Evolutionary conservation across 495 filamentous ascomycete genomes (phyloP), one percentile per base, ranked within the genome.

Genomic region (Talaromyces thailandensis): DNA sequence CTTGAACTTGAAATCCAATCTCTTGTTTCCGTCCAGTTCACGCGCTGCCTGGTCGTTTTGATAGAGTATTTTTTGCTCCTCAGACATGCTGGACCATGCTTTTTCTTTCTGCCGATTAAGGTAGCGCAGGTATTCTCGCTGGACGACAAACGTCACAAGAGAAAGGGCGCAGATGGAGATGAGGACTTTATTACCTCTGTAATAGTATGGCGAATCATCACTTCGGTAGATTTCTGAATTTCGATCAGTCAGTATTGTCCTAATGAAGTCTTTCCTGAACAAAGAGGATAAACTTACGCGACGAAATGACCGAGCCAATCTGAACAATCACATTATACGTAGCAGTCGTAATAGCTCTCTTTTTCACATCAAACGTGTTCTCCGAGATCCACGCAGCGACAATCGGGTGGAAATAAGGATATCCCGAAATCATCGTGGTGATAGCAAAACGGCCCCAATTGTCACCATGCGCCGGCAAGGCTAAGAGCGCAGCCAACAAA

Each of bases 331-430:
- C 73, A 58, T 80, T 80, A 66, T 80, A 79, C 18, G 70, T 68
- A 6, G 78, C 78, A 1, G 76, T 75, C 18, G 76, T 72, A 16
- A 80, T 69, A 2, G 78, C 68, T 4, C 78, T 67, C 56, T 74
- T 76, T 53, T 71, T 70, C 4, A 79, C 76, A 60, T 74, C 66
- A 56, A 72, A 72, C 4, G 74, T 69, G 64, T 79, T 79, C 64
- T 76, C 69, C 14, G 70, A 73, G 23, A 72, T 75, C 76, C 73
- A 78, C 5, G 73, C 70, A 3, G 72, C 69, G 7, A 75, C 68
- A 45, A 80, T 76, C 21, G 72, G 69, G 62, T 81, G 76, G 57
- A 79, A 78, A 62, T 81, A 81, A 6, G 80, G 80, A 35, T 82
- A 68, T 62, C 73, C 74, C 24, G 68, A 67, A 18, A 78, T 68